These are phyloP conservation scores for Filobasidium uniguttulatum DNA, from an alignment of 1,284 basidiomycete genomes.

Conservation along the genomic window DNA sequence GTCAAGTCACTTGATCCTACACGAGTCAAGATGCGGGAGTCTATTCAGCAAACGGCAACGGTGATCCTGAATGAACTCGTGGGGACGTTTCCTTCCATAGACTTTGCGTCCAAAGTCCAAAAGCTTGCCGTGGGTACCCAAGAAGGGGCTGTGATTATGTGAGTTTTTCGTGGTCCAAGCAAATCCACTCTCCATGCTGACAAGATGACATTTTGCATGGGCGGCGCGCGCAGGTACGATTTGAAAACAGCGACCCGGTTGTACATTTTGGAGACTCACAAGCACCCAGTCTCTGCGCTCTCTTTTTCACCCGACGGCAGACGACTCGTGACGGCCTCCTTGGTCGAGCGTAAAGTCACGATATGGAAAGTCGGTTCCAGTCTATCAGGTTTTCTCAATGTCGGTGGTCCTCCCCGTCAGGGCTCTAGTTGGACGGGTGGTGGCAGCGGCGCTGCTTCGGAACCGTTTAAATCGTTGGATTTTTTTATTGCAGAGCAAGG, in stretches of 20 bases:
- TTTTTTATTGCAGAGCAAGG: conserved; percentile 44
- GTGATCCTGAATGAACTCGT: conserved; percentile 85
- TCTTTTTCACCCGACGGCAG: conserved; percentile 88
- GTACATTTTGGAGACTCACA: conserved; percentile 87
- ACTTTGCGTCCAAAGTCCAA: conserved; percentile 75
- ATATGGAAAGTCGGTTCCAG: conserved; percentile 84
- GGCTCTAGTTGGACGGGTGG: conserved; percentile 56
- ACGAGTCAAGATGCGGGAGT: conserved; percentile 64
- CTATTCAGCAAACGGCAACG: conserved; percentile 77
- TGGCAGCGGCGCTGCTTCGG: too few relatives aligned
- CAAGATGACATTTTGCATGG: too few relatives aligned
- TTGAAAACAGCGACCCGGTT: conserved; percentile 87
- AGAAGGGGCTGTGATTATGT: conserved; percentile 80
- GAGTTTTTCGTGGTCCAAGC: not conserved
- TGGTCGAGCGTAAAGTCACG: conserved; percentile 65
- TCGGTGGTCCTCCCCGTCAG: conserved; percentile 82
- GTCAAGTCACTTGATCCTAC: conserved; percentile 94
- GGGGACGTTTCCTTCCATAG: conserved; percentile 81
- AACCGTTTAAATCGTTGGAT: conserved; percentile 68
- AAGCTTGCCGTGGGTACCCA: conserved; percentile 83
- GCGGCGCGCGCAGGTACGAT: conserved; percentile 60
- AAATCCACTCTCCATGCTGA: not conserved
- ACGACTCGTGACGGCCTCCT: conserved; percentile 69
- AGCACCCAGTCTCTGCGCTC: conserved; percentile 59
- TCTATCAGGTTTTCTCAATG: conserved; percentile 74